phyloP scores from a whole-genome alignment of 768 basidiomycete species.

The Tricholoma furcatifolium region DNA sequence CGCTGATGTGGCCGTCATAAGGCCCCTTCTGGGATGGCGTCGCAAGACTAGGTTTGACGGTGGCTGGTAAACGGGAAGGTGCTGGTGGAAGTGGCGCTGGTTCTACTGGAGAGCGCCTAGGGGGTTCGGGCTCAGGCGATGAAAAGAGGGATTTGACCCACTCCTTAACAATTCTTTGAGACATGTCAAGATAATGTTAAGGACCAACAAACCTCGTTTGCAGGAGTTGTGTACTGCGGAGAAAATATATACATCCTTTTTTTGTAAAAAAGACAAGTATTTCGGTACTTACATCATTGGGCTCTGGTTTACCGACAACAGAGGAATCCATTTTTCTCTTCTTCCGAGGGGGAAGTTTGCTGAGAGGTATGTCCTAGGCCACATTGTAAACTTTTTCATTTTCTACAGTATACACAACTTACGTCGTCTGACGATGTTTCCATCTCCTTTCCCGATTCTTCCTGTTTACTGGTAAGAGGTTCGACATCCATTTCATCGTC shows the following conservation, averaged over 20 bases:
- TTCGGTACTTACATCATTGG: not conserved
- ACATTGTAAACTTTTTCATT: not conserved
- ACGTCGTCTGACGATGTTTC: slow-evolving; percentile 16
- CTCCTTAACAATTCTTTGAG: not conserved
- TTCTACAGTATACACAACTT: not conserved
- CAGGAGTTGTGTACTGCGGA: not conserved
- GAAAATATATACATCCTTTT: too few species aligned
- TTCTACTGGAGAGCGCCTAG: not conserved
- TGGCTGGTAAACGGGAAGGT: not conserved
- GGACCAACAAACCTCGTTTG: not conserved
- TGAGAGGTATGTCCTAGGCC: slow-evolving; percentile 7
- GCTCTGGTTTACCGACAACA: not conserved
- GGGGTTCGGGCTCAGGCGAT: not conserved
- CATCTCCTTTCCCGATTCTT: not conserved
- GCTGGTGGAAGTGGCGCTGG: not conserved
- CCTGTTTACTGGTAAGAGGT: slow-evolving; percentile 12
- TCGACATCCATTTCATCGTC: slow-evolving; percentile 12
- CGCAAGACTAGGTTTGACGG: slow-evolving; percentile 6
- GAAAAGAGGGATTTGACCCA: slow-evolving; percentile 3
- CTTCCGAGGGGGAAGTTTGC: slow-evolving; percentile 9
- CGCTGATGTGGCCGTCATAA: slow-evolving; percentile 17
- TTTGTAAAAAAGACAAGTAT: not conserved
- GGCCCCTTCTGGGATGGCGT: slow-evolving; percentile 15
- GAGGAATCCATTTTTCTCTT: slow-evolving; percentile 2
- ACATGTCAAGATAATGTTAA: not conserved